Evolutionary conservation across 169 alveolate genomes (phyloP), one percentile per base, ranked within the genome.

Genomic region (Cyclospora cayetanensis): DNA sequence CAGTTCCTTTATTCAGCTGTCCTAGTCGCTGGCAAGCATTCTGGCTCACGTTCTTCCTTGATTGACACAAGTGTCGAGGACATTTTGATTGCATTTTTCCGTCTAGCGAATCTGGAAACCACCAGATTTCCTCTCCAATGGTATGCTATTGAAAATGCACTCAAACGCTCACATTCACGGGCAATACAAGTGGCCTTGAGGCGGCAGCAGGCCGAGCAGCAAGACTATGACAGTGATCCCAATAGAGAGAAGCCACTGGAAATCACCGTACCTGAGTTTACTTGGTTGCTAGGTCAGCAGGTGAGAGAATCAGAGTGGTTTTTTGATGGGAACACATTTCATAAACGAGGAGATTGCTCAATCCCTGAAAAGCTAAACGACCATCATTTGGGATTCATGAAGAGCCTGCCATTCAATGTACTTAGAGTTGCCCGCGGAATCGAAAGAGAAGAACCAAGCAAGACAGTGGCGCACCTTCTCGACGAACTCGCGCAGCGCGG

Each of bases 301-400:
- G 46, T 29, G 7, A 70, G 92, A 4, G 77, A 66, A 27, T 0
- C 82, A 22, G 85, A 66, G 39, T 87, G 92, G 92, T 34, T 46
- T 25, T 87, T 41, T 29, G 92, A 87, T 46, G 92, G 92, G 35
- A 70, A 43, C 60, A 43, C 86, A n/a, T 87, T 87, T 39, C 85
- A 66, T 37, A 34, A 77, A n/a, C 66, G 82, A 34, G 92, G 92
- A 41, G 72, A 15, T 0, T 20, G 1, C 25, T 18, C 4, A 3
- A 12, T 68, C 5, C 50, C 77, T 25, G 76, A 66, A 25, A 46
- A n/a, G 27, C 86, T 87, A 7, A 50, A 74, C 4, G 92, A 87
- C 31, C 50, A 27, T 15, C 87, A 87, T 35, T 27, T 46, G 25
- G 92, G 86, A 1, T 87, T 87, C 37, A 2, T 87, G 22, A 42